Evolutionary conservation across 202 grass and related monocot species (phyloP).

Genomic region (Panicum virgatum): DNA sequence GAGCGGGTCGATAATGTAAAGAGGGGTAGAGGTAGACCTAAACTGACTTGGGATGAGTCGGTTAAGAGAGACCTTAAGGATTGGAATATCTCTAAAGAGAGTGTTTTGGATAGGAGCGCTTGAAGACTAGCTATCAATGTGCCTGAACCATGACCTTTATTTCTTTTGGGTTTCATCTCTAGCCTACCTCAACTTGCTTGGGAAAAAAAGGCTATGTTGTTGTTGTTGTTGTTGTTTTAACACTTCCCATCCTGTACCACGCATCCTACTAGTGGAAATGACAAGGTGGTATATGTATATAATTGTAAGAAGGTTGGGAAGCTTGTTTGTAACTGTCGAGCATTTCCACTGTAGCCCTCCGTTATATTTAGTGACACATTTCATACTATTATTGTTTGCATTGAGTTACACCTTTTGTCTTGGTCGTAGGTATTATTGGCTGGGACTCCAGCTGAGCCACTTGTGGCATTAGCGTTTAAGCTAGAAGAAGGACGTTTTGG

Average conservation of each 20-base stretch:
- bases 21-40: too few relatives aligned
- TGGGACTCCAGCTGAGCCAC: conserved; percentile 73
- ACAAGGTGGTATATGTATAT: conserved; percentile 24
- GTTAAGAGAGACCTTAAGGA: too few relatives aligned
- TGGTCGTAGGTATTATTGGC: conserved; percentile 67
- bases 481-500: conserved; percentile 99
- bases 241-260: conserved; percentile 5
- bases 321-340: background rate
- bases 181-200: too few relatives aligned
- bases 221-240: too few relatives aligned
- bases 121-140: too few relatives aligned
- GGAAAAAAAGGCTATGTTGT: too few relatives aligned
- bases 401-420: conserved; percentile 33
- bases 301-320: background rate
- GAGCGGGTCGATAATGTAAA: too few relatives aligned
- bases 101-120: too few relatives aligned
- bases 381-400: conserved; percentile 1
- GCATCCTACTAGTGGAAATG: conserved; percentile 20
- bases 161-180: too few relatives aligned
- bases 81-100: too few relatives aligned
- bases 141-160: too few relatives aligned
- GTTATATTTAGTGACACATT: conserved; percentile 20
- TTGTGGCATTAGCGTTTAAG: conserved; percentile 96
- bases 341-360: background rate
- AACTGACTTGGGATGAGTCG: too few relatives aligned